A percentile compares a stretch with the other conserved stretches of the same genome.
These are phyloP conservation scores for Vitis hybrid DNA, from an alignment of 177 flowering plant species.

Conservation along the genomic window DNA sequence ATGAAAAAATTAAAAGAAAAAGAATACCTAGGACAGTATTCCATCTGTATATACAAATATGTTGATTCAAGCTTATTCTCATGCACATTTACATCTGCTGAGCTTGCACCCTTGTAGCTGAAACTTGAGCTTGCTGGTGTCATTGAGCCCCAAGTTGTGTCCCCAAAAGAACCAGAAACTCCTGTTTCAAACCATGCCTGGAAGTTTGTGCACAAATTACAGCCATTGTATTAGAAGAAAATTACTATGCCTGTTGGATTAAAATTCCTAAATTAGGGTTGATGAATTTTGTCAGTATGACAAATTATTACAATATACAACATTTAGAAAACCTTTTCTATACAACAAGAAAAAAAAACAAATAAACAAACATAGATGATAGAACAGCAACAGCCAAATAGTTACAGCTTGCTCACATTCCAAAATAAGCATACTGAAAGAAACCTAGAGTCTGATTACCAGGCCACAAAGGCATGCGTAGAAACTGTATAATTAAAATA, in stretches of 20 bases:
- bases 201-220: slow-evolving; percentile 16
- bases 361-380: no score
- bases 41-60: slow-evolving; percentile 96
- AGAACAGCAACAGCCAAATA: no score
- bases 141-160: slow-evolving; percentile 56
- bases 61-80: slow-evolving; percentile 72
- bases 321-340: no score
- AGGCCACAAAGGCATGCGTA: not conserved
- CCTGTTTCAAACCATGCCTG: slow-evolving; percentile 99
- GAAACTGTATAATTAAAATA: not conserved
- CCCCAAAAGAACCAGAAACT: slow-evolving; percentile 47
- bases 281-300: no score
- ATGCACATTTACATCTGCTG: slow-evolving; percentile 42
- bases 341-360: not conserved
- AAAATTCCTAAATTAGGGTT: no score
- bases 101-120: slow-evolving; percentile 47
- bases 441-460: not conserved
- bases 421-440: no score
- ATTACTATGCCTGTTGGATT: no score
- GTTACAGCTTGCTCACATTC: no score
- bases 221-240: slow-evolving; percentile 7
- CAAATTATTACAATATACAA: no score
- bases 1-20: not conserved
- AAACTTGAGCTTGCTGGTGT: slow-evolving; percentile 53
- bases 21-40: slow-evolving; percentile 84